A percentile compares a stretch with the other conserved stretches of the same genome.
phyloP scores from a whole-genome alignment of 2,329 filamentous ascomycete species.

The Torrubiella hemipterigena region DNA sequence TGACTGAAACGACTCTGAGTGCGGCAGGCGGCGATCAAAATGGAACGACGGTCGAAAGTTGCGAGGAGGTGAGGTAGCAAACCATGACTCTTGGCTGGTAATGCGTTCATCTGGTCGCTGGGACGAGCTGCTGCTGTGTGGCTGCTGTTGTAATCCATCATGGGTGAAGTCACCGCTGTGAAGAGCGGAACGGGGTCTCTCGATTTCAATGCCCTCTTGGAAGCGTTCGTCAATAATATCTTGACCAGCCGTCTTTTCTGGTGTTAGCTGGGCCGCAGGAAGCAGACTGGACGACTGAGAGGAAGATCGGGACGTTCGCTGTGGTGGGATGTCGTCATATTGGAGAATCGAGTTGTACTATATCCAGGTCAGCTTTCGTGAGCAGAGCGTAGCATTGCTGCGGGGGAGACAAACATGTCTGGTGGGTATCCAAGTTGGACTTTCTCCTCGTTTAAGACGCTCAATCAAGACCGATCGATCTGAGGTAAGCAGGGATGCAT shows the following conservation, averaged over 20 bases:
- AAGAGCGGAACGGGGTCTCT: conserved; percentile 68
- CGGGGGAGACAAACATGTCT: conserved; percentile 39
- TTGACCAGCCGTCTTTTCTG: conserved; percentile 24
- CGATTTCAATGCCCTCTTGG: conserved; percentile 52
- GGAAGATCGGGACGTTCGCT: conserved; percentile 16
- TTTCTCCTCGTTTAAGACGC: conserved; percentile 68
- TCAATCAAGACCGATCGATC: conserved; percentile 74
- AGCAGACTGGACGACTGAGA: conserved; percentile 28
- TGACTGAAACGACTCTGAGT: conserved; percentile 20
- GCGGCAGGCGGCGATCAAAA: conserved; percentile 21
- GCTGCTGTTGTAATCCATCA: conserved; percentile 13
- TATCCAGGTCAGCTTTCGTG: too few species aligned
- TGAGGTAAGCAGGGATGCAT: conserved; percentile 22
- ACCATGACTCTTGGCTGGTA: conserved; percentile 26
- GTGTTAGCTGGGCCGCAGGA: conserved; percentile 34
- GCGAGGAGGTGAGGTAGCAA: conserved; percentile 44
- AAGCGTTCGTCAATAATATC: conserved; percentile 25
- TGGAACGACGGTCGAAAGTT: conserved; percentile 32
- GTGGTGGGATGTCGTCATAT: conserved; percentile 8
- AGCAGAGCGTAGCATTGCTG: conserved; percentile 1
- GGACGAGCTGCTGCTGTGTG: conserved; percentile 8
- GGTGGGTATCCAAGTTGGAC: conserved; percentile 60
- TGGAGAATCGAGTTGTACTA: conserved; percentile 24
- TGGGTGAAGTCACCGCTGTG: conserved; percentile 56
- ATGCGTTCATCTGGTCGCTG: conserved; percentile 8